Evolutionary conservation across 768 basidiomycete species (phyloP).

Genomic region (Naganishia onofrii): DNA sequence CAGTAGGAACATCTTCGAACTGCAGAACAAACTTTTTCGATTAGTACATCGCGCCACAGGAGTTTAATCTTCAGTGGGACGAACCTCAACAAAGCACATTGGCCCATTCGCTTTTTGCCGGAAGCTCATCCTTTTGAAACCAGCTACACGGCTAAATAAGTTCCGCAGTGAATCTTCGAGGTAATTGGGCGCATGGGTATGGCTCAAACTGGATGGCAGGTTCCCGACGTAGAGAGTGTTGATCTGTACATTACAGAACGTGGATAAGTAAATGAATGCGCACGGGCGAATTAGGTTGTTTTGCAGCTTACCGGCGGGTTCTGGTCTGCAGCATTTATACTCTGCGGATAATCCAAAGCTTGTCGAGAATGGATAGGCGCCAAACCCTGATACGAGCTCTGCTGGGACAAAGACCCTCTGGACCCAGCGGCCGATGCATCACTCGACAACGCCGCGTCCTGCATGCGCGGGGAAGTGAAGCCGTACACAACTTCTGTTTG

Average conservation of each 20-base stretch:
- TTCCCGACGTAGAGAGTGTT: conserved; percentile 99
- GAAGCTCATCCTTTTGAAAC: conserved; percentile 89
- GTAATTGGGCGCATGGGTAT: conserved; percentile 68
- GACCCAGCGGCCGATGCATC: conserved; percentile 19
- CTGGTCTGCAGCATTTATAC: conserved; percentile 65
- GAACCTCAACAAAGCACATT: conserved; percentile 98
- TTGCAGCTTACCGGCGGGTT: conserved; percentile 74
- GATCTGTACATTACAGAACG: conserved; percentile 58
- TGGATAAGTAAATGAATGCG: background rate
- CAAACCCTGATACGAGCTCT: conserved; percentile 23
- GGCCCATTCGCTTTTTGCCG: conserved; percentile 95
- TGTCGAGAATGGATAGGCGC: conserved; percentile 15
- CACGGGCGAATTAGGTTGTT: background rate
- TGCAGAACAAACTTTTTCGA: conserved; percentile 49
- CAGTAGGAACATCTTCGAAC: conserved; percentile 86
- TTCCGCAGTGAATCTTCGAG: conserved; percentile 83
- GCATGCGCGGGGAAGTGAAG: conserved; percentile 13
- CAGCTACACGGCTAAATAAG: conserved; percentile 72
- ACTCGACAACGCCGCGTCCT: conserved; percentile 16
- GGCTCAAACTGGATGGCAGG: conserved; percentile 72
- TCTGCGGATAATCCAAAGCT: conserved; percentile 16
- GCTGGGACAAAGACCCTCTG: conserved; percentile 9
- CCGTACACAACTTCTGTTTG: conserved; percentile 1
- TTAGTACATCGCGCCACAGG: background rate
- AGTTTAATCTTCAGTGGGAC: conserved; percentile 25